phyloP scores from a whole-genome alignment of 208 protist species.

The Wallacemonas collosoma region DNA sequence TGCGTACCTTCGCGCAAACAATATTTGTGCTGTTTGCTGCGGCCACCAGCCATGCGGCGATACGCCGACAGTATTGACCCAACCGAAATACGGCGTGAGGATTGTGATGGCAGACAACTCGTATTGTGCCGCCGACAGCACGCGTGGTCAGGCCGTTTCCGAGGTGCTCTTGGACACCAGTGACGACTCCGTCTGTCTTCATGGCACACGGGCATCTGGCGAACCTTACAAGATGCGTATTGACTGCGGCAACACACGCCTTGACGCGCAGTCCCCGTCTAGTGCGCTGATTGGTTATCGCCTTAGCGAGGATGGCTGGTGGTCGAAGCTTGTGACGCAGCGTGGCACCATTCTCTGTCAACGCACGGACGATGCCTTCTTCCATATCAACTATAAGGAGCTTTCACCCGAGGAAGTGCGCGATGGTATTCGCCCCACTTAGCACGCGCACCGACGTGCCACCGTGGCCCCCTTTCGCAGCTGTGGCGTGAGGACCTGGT shows the following conservation, averaged over 20 bases:
- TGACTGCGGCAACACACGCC: background rate
- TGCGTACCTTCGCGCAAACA: constrained; percentile 36
- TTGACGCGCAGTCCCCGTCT: background rate
- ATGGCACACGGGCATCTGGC: background rate
- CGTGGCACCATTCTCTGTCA: constrained; percentile 12
- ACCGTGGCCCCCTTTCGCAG: background rate
- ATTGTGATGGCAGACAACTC: constrained; percentile 62
- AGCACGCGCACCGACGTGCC: too few species aligned
- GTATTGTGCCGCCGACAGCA: constrained; percentile 31
- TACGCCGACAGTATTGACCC: constrained; percentile 40
- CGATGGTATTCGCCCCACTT: background rate
- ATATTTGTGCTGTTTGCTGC: constrained; percentile 41
- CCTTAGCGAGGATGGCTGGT: constrained; percentile 1
- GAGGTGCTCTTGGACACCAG: constrained; percentile 44
- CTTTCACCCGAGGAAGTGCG: background rate
- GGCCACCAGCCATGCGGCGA: constrained; percentile 67
- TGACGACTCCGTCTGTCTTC: constrained; percentile 8
- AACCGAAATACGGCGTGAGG: constrained; percentile 29
- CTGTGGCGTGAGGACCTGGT: background rate
- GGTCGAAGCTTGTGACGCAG: constrained; percentile 11
- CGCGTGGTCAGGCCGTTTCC: constrained; percentile 36
- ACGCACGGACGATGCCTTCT: constrained; percentile 13
- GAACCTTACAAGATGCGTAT: constrained; percentile 13
- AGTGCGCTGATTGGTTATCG: constrained; percentile 9
- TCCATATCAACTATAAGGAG: constrained; percentile 15